Conservation (phyloP, 2,329 filamentous ascomycete genomes). For the Sordariomycetes sp. region DNA sequence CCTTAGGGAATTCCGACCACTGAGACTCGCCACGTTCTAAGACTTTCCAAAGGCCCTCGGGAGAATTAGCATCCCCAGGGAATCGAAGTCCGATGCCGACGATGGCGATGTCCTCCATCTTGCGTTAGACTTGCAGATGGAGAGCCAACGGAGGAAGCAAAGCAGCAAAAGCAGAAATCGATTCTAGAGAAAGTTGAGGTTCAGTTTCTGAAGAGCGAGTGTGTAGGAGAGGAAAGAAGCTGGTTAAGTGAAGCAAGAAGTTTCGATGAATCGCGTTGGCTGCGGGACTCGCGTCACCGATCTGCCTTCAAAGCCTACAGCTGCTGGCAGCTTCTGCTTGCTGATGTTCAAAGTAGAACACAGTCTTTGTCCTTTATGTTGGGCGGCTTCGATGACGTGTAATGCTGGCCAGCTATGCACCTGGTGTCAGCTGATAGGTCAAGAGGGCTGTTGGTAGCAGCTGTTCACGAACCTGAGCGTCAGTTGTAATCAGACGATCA, state of each 20-base stretch:
- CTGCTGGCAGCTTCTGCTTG: not conserved
- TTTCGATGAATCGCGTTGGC: too few relatives aligned
- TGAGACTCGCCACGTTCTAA: constrained; percentile 31
- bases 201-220: not conserved
- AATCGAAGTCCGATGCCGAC: constrained; percentile 43
- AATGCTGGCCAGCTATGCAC: too few relatives aligned
- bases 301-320: too few relatives aligned
- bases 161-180: not conserved
- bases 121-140: not conserved
- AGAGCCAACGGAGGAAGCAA: not conserved
- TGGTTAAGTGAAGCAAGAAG: not conserved
- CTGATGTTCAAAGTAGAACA: not conserved
- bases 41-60: constrained; percentile 39
- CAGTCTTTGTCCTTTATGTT: too few relatives aligned
- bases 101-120: constrained; percentile 39
- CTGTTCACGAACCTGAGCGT: too few relatives aligned
- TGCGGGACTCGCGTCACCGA: too few relatives aligned
- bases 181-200: not conserved
- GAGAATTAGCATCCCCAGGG: constrained; percentile 35
- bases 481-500: too few relatives aligned
- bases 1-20: constrained; percentile 37
- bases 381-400: too few relatives aligned
- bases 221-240: not conserved
- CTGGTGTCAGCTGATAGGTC: too few relatives aligned
- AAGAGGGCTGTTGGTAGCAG: too few relatives aligned